Percentiles rank a stretch among this genome's conserved stretches.
Conservation (phyloP, 192 early-diverging fungal species). For the Paraglomus occultum region DNA sequence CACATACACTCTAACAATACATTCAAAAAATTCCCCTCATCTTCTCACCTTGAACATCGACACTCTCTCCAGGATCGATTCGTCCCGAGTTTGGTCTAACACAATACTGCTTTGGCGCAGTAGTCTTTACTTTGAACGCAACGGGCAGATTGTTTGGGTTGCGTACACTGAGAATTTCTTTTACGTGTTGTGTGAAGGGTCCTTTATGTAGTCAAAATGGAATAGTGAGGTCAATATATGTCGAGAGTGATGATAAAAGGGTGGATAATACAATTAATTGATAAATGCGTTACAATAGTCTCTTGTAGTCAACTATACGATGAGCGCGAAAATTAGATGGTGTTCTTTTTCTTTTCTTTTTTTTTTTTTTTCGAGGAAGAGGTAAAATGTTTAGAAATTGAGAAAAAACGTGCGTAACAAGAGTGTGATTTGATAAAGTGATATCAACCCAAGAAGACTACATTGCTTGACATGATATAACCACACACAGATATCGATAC, state of each 20-base stretch:
- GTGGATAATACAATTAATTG: background rate
- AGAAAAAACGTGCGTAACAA: too few species aligned
- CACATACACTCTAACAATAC: background rate
- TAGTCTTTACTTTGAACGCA: slow-evolving; percentile 99
- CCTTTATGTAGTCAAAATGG: slow-evolving; percentile 38
- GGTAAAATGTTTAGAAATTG: too few species aligned
- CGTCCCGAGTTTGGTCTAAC: slow-evolving; percentile 91
- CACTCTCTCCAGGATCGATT: slow-evolving; percentile 61
- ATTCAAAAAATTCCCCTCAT: too few species aligned
- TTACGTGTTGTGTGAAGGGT: slow-evolving; percentile 61
- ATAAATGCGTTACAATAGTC: background rate
- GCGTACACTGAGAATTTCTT: slow-evolving; percentile 54
- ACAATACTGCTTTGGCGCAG: slow-evolving; percentile 96
- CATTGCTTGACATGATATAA: too few species aligned
- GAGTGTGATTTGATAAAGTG: too few species aligned
- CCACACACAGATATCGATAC: too few species aligned
- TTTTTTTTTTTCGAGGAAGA: too few species aligned
- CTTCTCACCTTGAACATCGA: slow-evolving; percentile 75
- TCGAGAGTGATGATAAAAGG: background rate
- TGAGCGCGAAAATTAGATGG: background rate
- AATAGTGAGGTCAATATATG: background rate
- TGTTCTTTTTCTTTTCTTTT: too few species aligned
- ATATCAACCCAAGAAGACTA: too few species aligned
- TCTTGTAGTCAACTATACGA: background rate
- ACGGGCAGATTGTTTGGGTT: slow-evolving; percentile 67